Conservation (phyloP, 805 yeast species). For the Huiozyma sinensis region DNA sequence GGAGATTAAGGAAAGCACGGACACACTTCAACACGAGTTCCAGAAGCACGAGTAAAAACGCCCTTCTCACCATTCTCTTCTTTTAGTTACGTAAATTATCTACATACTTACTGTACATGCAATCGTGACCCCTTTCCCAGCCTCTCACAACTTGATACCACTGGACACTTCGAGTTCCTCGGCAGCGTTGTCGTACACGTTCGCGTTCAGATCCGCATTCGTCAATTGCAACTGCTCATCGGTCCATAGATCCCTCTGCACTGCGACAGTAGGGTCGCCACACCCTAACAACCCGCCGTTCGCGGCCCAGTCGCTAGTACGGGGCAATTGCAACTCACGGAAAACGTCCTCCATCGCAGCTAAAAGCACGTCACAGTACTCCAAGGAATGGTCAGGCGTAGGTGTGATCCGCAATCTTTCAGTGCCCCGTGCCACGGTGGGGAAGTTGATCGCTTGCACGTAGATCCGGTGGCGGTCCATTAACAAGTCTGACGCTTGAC, state of each 20-base stretch:
- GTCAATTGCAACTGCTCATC: constrained; percentile 59
- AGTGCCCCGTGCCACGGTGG: constrained; percentile 91
- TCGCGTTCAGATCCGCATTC: constrained; percentile 53
- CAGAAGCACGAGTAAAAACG: constrained; percentile 9
- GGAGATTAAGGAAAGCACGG: constrained; percentile 13
- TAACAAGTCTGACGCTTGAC: constrained; percentile 79
- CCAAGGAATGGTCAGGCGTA: constrained; percentile 87
- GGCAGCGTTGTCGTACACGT: constrained; percentile 54
- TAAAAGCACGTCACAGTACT: constrained; percentile 64
- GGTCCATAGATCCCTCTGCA: constrained; percentile 75
- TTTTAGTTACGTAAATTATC: too few species aligned
- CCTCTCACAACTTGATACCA: constrained; percentile 30
- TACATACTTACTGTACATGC: too few species aligned
- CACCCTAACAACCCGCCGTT: constrained; percentile 90
- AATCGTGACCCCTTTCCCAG: neutral
- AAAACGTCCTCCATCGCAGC: constrained; percentile 76
- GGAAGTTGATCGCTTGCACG: constrained; percentile 97
- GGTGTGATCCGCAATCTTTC: constrained; percentile 98
- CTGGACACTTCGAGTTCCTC: constrained; percentile 60
- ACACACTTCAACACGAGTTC: constrained; percentile 27
- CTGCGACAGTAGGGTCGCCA: constrained; percentile 42
- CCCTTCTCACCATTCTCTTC: too few species aligned
- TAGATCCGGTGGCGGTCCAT: constrained; percentile 78
- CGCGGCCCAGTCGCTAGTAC: constrained; percentile 65
- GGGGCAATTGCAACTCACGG: constrained; percentile 58